phyloP scores from a whole-genome alignment of 306 rosid genomes.

The Begonia masoniana region DNA sequence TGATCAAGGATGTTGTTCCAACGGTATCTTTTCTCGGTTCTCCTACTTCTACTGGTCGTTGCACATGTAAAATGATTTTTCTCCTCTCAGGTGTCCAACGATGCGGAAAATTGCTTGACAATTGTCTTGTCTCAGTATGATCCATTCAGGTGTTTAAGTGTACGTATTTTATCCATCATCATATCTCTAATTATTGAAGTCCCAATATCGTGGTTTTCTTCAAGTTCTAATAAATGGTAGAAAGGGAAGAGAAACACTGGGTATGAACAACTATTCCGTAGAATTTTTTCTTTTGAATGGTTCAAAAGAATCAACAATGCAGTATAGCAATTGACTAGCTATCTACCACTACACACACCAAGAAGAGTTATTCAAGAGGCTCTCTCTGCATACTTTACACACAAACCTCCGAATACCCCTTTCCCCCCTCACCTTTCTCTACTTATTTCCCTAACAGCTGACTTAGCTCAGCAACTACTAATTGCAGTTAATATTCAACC shows the following conservation, averaged over 20 bases:
- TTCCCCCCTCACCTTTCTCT: too few relatives aligned
- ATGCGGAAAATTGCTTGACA: slow-evolving; percentile 90
- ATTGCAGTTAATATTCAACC: too few relatives aligned
- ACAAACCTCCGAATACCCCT: too few relatives aligned
- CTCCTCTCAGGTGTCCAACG: slow-evolving; percentile 64
- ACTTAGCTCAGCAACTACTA: too few relatives aligned
- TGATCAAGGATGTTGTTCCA: slow-evolving; percentile 57
- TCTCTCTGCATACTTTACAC: too few relatives aligned
- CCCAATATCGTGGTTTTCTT: neutral
- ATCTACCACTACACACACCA: too few relatives aligned
- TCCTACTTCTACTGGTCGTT: slow-evolving; percentile 2
- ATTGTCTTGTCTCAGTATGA: slow-evolving; percentile 65
- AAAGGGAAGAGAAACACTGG: neutral
- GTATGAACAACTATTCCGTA: too few relatives aligned
- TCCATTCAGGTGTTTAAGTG: slow-evolving; percentile 95
- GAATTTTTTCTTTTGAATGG: too few relatives aligned
- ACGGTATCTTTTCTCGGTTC: slow-evolving; percentile 33
- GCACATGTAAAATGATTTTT: slow-evolving; percentile 2
- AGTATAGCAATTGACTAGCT: too few relatives aligned
- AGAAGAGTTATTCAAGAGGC: too few relatives aligned
- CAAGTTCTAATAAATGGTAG: neutral
- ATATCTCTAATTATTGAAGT: neutral
- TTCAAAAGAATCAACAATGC: too few relatives aligned
- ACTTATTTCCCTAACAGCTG: too few relatives aligned
- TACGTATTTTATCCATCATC: slow-evolving; percentile 21